Conservation (phyloP, 768 basidiomycete species). For the Mrakia gelida region DNA sequence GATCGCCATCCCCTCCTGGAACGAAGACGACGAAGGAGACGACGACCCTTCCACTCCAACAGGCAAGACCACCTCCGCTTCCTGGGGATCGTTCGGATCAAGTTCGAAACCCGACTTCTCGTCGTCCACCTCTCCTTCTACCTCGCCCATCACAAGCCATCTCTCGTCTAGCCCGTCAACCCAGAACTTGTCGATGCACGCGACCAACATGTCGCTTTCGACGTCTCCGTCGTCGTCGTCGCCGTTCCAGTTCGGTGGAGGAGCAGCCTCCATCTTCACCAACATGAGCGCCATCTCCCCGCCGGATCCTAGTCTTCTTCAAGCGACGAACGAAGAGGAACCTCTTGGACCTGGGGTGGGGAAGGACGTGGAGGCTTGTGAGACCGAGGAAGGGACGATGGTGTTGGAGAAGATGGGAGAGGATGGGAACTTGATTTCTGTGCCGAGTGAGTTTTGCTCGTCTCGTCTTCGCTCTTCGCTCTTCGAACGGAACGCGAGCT, state of each 20-base stretch:
- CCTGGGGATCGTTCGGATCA: slow-evolving; percentile 2
- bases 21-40: slow-evolving; percentile 32
- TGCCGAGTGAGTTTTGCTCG: not conserved
- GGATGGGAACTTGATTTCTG: slow-evolving; percentile 1
- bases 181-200: slow-evolving; percentile 9
- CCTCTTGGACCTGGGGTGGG: slow-evolving; percentile 44
- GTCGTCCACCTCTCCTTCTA: slow-evolving; percentile 16
- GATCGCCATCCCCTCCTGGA: slow-evolving; percentile 29
- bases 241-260: slow-evolving; percentile 16
- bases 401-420: not conserved
- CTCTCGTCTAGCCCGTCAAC: slow-evolving; percentile 3
- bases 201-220: slow-evolving; percentile 31
- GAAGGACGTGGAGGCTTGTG: slow-evolving; percentile 34
- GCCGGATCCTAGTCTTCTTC: slow-evolving; percentile 40
- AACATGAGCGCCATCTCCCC: slow-evolving; percentile 39
- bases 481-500: not conserved
- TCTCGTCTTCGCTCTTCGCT: not conserved
- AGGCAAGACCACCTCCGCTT: not conserved
- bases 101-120: not conserved
- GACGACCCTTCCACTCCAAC: slow-evolving; percentile 3
- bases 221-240: slow-evolving; percentile 30
- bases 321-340: slow-evolving; percentile 37
- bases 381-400: not conserved
- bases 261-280: slow-evolving; percentile 33
- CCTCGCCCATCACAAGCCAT: not conserved